Percentiles rank a stretch among this genome's conserved stretches.
phyloP scores from a whole-genome alignment of 352 stramenopile genomes.

The Phytopythium oedochilum region DNA sequence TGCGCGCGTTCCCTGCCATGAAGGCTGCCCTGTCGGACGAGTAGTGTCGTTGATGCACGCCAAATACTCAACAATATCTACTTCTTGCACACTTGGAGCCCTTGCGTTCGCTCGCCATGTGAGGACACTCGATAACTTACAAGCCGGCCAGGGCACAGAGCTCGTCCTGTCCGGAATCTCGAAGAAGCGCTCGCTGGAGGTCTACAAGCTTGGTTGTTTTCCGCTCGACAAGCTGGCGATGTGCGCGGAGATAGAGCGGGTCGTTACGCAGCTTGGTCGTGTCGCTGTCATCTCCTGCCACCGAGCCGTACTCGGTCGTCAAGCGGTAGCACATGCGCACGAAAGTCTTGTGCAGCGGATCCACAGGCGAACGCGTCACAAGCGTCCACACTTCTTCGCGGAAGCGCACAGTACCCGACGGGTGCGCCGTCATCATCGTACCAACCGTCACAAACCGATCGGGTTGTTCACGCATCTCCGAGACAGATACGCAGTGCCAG shows the following conservation, averaged over 20 bases:
- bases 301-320: background rate
- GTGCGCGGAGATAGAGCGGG: background rate
- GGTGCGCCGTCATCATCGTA: background rate
- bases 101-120: no score
- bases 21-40: conserved; percentile 2
- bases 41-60: background rate
- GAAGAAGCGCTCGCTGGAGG: background rate
- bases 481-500: background rate
- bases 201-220: background rate
- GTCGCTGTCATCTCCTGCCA: no score
- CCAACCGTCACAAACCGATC: background rate
- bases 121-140: background rate
- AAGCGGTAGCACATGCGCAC: conserved; percentile 1
- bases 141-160: background rate
- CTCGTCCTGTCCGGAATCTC: background rate
- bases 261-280: background rate
- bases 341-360: background rate
- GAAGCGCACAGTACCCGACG: background rate
- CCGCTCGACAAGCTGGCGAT: background rate
- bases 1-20: conserved; percentile 27
- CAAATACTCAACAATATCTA: no score
- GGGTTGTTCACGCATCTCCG: background rate
- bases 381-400: background rate
- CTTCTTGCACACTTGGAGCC: no score
- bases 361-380: background rate